Base-by-base conservation (phyloP, 352 stramenopile genomes). In the Peronospora destructor region DNA sequence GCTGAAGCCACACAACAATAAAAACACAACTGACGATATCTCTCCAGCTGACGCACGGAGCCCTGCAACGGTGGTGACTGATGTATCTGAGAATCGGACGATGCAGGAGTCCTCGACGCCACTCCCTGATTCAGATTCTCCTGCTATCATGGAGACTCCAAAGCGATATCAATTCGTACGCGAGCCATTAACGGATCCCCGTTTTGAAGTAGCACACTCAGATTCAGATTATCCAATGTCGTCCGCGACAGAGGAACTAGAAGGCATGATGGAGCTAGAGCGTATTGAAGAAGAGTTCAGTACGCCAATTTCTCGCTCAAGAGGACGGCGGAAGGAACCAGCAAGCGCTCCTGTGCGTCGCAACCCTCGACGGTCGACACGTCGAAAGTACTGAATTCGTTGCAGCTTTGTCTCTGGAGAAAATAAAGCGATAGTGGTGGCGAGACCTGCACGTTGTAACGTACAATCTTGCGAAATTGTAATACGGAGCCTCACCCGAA, bases 271-370 rank as follows among this genome's bases (percentile, higher is more conserved):
- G 76, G 76, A 90, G 56, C 56, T 87, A 9, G 79, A 90, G 47
- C 65, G 72, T 43, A 84, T 90, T 44, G 79, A 90, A 53, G 79
- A 90, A 47, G 79, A 90, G 58, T 90, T 90, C 63, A 86, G 73
- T 61, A 88, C 79, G 42, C 75, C 75, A 13, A 71, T 84, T 29
- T 75, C 58, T 4, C 56, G 73, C 28, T 76, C 70, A 45, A 68
- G 61, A 32, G 66, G 53, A 8, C 68, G 68, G n/a, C 56, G 69
- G 43, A 87, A 77, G 57, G 74, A 87, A 50, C 59, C 73, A n/a
- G 64, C 47, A 10, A 84, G 66, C 43, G 67, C 66, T 11, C 76
- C 81, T 0, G 72, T 83, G 34, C 81, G 81, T 47, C 78, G 81
- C 49, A 92, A 92, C 49, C 81, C 81, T 25, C 68, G 76, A 35